Base-by-base conservation (phyloP, 805 yeast species). In the Pichia occidentalis region DNA sequence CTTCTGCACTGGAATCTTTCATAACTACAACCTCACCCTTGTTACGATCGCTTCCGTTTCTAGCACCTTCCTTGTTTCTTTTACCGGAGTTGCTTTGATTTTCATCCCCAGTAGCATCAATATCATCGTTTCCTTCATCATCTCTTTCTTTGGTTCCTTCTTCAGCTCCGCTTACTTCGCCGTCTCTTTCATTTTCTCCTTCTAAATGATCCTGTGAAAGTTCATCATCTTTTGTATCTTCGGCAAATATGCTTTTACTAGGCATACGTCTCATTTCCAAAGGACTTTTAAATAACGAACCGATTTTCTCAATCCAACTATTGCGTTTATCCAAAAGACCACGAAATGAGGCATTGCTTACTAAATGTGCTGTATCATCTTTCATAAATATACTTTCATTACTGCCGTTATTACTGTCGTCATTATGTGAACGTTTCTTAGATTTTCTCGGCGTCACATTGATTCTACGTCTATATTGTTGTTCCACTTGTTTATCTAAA, bases 401-500 rank as follows among this genome's bases (percentile, higher is more conserved):
- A 18, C 40, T 44, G 17, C 50, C 50, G 33, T 39, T 37, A 20
- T 47, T 39, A 10, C 46, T 42, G 4, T 54, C 42, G 6, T 13
- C 19, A 25, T 45, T 46, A 43, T 46, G 47, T 50, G 38, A 64
- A 45, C 66, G 64, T 61, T 78, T 80, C 61, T 77, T 77, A 48
- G 74, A 67, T 54, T 74, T 76, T 52, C 72, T 82, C 1, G 61
- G 61, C 40, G 86, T 79, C 7, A 78, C 85, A 50, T 87, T 77
- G 39, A 83, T 71, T 43, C 97, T 68, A 58, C 87, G 83, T 46
- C 83, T 64, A 56, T 88, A 92, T 16, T 95, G 88, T 58, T 85
- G 97, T 56, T 92, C 98, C 25, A 92, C 88, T 61, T 92, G 99
- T 57, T 90, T 92, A 58, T 92, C 97, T 48, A 92, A 67, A 55